Conservation (phyloP, 805 yeast species). For the Teunomyces lycoperdinae region DNA sequence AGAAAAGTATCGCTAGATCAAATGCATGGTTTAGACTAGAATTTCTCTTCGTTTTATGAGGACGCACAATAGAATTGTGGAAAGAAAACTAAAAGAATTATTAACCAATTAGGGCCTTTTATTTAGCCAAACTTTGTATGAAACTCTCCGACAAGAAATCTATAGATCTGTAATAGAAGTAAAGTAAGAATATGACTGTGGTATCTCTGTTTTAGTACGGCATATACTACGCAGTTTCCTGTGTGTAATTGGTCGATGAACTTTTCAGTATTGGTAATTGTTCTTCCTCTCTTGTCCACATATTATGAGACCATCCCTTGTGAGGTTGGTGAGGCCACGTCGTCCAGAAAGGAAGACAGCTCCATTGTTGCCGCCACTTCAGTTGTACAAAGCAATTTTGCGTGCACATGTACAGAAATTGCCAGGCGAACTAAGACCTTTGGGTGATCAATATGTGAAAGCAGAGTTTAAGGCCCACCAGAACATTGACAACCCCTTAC, state of each 20-base stretch:
- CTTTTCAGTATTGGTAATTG: not conserved
- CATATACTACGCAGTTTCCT: not conserved
- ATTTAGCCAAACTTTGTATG: no score
- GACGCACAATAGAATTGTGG: no score
- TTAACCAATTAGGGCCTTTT: no score
- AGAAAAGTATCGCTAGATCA: no score
- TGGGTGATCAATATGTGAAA: conserved; percentile 89
- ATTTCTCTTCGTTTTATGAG: no score
- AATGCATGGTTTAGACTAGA: no score
- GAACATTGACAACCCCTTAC: conserved; percentile 80
- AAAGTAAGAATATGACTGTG: no score
- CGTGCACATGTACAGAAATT: conserved; percentile 69
- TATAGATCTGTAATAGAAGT: no score
- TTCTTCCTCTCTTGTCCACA: not conserved
- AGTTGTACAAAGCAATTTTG: conserved; percentile 73
- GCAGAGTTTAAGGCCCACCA: conserved; percentile 87
- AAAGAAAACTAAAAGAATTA: no score
- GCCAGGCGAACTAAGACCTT: conserved; percentile 64
- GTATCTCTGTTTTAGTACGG: not conserved
- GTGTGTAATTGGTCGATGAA: not conserved
- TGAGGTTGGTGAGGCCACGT: conserved; percentile 36
- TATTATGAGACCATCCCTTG: conserved; percentile 37
- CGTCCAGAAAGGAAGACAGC: conserved; percentile 38
- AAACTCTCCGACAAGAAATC: no score
- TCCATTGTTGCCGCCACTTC: conserved; percentile 76